Evolutionary conservation across 2,329 filamentous ascomycete species (phyloP).

Genomic region (Sporothrix brunneoviolacea): DNA sequence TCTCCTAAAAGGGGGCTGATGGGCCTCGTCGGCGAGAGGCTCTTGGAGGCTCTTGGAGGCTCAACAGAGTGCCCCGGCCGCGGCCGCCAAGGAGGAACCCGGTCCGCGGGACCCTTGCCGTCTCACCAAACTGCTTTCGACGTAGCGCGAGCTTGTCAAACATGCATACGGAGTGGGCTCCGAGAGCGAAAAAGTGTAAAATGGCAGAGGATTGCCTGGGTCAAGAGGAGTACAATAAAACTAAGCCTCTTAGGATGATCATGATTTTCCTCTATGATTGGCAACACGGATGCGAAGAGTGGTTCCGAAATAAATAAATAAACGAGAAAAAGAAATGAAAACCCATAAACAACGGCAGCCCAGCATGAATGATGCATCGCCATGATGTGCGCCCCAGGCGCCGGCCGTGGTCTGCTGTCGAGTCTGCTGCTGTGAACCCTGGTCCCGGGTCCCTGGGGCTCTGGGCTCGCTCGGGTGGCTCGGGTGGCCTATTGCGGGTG

Average conservation of each 20-base stretch:
- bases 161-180: too few species aligned
- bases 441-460: not conserved
- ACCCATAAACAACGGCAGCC: not conserved
- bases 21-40: too few species aligned
- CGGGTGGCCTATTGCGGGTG: not conserved
- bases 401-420: too few species aligned
- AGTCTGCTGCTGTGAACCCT: not conserved
- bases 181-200: not conserved
- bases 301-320: not conserved
- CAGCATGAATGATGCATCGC: not conserved
- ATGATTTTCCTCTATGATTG: conserved; percentile 2
- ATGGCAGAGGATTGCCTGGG: not conserved
- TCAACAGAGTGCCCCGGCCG: too few species aligned
- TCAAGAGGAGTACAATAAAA: not conserved
- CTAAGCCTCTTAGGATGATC: conserved; percentile 9
- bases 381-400: not conserved
- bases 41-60: too few species aligned
- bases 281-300: not conserved
- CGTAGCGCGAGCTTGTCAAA: not conserved
- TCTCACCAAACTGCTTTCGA: too few species aligned
- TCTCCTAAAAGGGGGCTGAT: too few species aligned
- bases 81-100: too few species aligned
- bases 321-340: not conserved
- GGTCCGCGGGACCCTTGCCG: too few species aligned
- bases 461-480: too few species aligned